A percentile compares a stretch with the other conserved stretches of the same genome.
Evolutionary conservation across 306 rosid species (phyloP).

Genomic region (Astragalus membranaceus): DNA sequence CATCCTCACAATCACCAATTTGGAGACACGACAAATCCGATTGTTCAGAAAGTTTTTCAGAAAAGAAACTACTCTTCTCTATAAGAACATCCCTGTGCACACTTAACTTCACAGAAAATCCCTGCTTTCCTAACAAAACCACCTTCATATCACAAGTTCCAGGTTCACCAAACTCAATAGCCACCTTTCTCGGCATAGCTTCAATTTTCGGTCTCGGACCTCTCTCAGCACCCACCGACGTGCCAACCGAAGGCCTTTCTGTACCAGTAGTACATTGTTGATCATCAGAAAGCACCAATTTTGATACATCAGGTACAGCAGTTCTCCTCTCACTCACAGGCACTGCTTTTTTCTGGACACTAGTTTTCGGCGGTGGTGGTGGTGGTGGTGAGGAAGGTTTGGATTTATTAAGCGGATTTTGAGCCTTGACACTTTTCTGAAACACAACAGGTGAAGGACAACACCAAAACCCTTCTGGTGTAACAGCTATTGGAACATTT

Average conservation of each 20-base stretch:
- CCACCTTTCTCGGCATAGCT: conserved; percentile 80
- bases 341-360: conserved; percentile 47
- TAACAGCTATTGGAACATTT: conserved; percentile 95
- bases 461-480: conserved; percentile 99
- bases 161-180: conserved; percentile 94
- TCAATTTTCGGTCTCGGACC: conserved; percentile 59
- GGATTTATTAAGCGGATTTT: conserved; percentile 63
- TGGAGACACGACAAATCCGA: conserved; percentile 46
- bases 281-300: conserved; percentile 47
- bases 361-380: conserved; percentile 19
- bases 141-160: conserved; percentile 90
- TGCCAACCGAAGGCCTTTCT: conserved; percentile 37
- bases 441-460: conserved; percentile 98
- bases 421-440: conserved; percentile 72
- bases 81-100: conserved; percentile 69
- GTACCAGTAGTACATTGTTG: conserved; percentile 38
- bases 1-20: conserved; percentile 83
- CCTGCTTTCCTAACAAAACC: conserved; percentile 76
- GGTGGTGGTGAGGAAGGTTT: conserved; percentile 57
- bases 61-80: conserved; percentile 62
- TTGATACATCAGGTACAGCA: conserved; percentile 38
- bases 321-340: conserved; percentile 47
- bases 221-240: conserved; percentile 55
- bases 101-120: conserved; percentile 83
- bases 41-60: conserved; percentile 54